Percentiles rank a stretch among this genome's conserved stretches.
Conservation (phyloP, 2,329 filamentous ascomycete species). For the Nigrograna mackinnonii region DNA sequence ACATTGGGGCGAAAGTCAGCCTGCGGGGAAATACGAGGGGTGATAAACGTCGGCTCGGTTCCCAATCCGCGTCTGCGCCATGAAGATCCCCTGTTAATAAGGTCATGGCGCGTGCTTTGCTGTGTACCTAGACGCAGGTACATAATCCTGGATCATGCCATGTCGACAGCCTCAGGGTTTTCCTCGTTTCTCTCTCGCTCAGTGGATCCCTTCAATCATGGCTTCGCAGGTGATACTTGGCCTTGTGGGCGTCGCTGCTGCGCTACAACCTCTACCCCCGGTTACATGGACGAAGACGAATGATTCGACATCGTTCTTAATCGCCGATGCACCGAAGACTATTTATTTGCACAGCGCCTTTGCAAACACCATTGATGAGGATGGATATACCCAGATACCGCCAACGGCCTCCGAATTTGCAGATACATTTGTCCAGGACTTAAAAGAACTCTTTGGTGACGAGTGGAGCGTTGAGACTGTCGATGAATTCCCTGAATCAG, state of each 20-base stretch:
- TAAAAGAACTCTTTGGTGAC: slow-evolving; percentile 44
- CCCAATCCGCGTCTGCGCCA: too few species aligned
- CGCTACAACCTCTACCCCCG: slow-evolving; percentile 46
- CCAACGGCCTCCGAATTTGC: slow-evolving; percentile 56
- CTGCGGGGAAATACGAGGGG: slow-evolving; percentile 25
- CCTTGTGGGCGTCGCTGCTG: slow-evolving; percentile 23
- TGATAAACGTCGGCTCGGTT: slow-evolving; percentile 11
- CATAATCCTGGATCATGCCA: slow-evolving; percentile 12
- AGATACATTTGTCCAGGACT: slow-evolving; percentile 49
- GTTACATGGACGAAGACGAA: slow-evolving; percentile 26
- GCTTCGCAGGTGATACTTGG: slow-evolving; percentile 8
- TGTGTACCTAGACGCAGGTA: slow-evolving; percentile 14
- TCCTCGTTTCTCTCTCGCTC: not conserved
- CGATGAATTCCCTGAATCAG: slow-evolving; percentile 38
- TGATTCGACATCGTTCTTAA: slow-evolving; percentile 22
- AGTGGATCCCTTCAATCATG: slow-evolving; percentile 12
- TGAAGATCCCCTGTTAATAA: slow-evolving; percentile 1
- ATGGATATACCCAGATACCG: slow-evolving; percentile 56
- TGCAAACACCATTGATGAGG: slow-evolving; percentile 43
- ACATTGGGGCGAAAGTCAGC: slow-evolving; percentile 16
- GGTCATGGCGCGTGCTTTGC: slow-evolving; percentile 1
- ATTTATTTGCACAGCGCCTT: slow-evolving; percentile 50
- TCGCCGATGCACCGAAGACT: slow-evolving; percentile 21
- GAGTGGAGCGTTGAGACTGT: slow-evolving; percentile 48
- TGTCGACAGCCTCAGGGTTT: not conserved